These are phyloP conservation scores for Malbranchea zuffiana DNA, from an alignment of 2,329 filamentous ascomycete genomes.

Conservation along the genomic window DNA sequence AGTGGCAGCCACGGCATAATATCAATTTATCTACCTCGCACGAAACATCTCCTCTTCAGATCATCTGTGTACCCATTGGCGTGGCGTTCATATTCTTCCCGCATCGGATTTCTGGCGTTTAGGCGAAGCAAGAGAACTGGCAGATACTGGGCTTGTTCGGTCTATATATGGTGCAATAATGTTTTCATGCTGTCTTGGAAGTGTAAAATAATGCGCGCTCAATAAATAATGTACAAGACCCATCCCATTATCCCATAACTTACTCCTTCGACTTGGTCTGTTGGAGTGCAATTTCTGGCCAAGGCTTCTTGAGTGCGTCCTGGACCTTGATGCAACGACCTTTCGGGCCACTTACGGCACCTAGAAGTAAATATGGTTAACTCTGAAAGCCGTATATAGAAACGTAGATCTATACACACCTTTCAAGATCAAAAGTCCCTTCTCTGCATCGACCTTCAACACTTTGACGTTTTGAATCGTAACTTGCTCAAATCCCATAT, in stretches of 20 bases:
- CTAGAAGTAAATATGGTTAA: slow-evolving; percentile 24
- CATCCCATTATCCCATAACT: slow-evolving; percentile 1
- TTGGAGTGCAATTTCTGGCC: slow-evolving; percentile 42
- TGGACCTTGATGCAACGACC: slow-evolving; percentile 73
- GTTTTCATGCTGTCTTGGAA: not conserved
- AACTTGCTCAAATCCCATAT: slow-evolving; percentile 81
- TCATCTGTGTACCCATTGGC: not conserved
- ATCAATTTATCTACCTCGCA: not conserved
- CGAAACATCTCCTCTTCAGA: not conserved
- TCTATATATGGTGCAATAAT: not conserved
- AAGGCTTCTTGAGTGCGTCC: slow-evolving; percentile 81
- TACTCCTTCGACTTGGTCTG: slow-evolving; percentile 15
- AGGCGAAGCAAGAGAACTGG: slow-evolving; percentile 2
- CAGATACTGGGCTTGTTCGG: not conserved
- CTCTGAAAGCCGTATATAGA: not conserved
- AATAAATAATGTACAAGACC: slow-evolving; percentile 10
- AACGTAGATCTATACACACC: slow-evolving; percentile 40
- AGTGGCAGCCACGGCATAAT: not conserved
- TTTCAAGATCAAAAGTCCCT: slow-evolving; percentile 79
- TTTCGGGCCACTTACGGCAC: slow-evolving; percentile 75
- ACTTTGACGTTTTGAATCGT: slow-evolving; percentile 89
- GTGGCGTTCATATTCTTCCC: not conserved
- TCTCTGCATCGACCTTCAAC: slow-evolving; percentile 73
- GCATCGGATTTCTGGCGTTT: slow-evolving; percentile 5
- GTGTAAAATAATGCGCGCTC: slow-evolving; percentile 3